phyloP scores from a whole-genome alignment of 2,329 filamentous ascomycete species.

The Fusarium sp. region DNA sequence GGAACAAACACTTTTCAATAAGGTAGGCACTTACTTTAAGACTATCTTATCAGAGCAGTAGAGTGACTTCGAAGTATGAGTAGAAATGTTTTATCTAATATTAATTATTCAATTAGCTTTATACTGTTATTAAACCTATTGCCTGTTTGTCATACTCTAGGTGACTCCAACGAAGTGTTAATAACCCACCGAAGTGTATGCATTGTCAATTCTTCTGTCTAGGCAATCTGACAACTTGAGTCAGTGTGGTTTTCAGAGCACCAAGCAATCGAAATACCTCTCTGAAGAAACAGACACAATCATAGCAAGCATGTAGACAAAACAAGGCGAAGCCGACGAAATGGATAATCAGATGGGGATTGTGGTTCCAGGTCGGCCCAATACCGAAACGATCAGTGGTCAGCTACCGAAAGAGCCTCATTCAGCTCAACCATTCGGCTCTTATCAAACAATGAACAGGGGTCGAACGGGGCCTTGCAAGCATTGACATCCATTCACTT shows the following conservation, averaged over 20 bases:
- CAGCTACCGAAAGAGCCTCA: conserved; percentile 21
- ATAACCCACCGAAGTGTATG: too few relatives aligned
- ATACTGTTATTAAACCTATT: too few relatives aligned
- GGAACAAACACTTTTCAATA: too few relatives aligned
- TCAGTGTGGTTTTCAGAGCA: neutral
- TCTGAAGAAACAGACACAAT: conserved; percentile 3
- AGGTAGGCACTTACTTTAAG: too few relatives aligned
- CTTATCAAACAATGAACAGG: conserved; percentile 20
- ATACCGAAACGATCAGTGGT: conserved; percentile 25
- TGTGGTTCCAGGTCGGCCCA: conserved; percentile 16
- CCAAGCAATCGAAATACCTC: conserved; percentile 10
- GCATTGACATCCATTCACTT: neutral
- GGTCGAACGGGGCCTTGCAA: conserved; percentile 4
- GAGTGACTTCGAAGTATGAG: too few relatives aligned
- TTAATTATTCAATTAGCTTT: too few relatives aligned
- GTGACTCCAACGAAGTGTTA: too few relatives aligned
- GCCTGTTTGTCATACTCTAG: too few relatives aligned
- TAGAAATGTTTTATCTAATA: too few relatives aligned
- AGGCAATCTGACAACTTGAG: too few relatives aligned
- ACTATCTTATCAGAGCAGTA: too few relatives aligned
- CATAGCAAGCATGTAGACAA: conserved; percentile 22
- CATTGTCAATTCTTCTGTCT: too few relatives aligned
- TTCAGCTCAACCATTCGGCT: conserved; percentile 10
- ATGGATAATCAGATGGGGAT: conserved; percentile 7
- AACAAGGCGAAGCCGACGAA: conserved; percentile 7